Evolutionary conservation across 139 green algal genomes (phyloP), one percentile per base, ranked within the genome.

Genomic region (Tetraselmis striata): DNA sequence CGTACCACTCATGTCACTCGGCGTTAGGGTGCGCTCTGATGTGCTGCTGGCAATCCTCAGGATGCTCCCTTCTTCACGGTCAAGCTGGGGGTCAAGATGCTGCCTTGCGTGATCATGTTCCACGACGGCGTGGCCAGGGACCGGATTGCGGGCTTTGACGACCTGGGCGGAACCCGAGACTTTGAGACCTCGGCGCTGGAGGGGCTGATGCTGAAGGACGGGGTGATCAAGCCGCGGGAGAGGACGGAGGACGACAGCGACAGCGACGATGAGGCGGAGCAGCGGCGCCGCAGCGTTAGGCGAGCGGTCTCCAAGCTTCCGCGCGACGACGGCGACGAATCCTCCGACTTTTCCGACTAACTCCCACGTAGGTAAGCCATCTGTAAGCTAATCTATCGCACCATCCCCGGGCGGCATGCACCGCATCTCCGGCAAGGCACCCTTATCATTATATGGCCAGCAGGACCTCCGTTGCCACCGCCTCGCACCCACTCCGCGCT

Each of bases 51-150:
- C 59, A 5, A 29, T 1, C 0, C 86, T 75, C 89, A 96, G 91
- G 91, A 97, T 76, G 87, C 91, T 0, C 94, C 96, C 0, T 99
- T 98, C 84, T 98, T 99, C 87, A 95, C 94, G 22, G 90, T 94
- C 26, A 99, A 99, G 89, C 91, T 99, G 0, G 86, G 95, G 80
- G 89, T 98, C 32, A 88, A 94, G 82, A 88, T 96, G 88, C 90
- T 99, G 75, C 96, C 96, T 2, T 96, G 90, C 67, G 79, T 98
- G 11, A 84, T 98, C 25, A 84, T 92, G 31, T 98, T 99, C 81
- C 82, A 84, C 2, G 83, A 92, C 59, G 95, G 95, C 27, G 87
- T 96, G 2, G 92, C 91, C 1, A 88, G 91, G 59, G 94, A 95
- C 32, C 77, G 93, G 11, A 59, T 97, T 1, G 90, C 95, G 2